Percentiles rank a stretch among this genome's conserved stretches.
phyloP scores from a whole-genome alignment of 169 alveolate genomes.

The Babesia bigemina region DNA sequence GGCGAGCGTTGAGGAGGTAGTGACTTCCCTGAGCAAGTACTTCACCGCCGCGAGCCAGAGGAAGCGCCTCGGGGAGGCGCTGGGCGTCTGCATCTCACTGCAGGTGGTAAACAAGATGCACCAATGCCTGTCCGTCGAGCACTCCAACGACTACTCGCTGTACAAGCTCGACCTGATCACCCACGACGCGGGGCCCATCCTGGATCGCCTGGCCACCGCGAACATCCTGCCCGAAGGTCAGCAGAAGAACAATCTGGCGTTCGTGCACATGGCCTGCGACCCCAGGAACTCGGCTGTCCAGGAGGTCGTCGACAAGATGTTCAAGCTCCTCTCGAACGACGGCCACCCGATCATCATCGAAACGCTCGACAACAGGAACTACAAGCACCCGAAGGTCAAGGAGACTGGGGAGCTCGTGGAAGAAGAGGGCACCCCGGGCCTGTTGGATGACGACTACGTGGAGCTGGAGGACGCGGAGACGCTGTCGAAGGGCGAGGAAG shows the following conservation, averaged over 20 bases:
- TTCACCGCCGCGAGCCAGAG: conserved; percentile 30
- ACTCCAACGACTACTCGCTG: conserved; percentile 55
- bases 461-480: conserved; percentile 31
- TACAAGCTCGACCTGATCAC: conserved; percentile 47
- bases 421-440: neutral
- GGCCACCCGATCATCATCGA: conserved; percentile 52
- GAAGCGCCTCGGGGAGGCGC: conserved; percentile 38
- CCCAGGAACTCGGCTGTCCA: conserved; percentile 40
- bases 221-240: conserved; percentile 29
- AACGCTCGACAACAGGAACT: conserved; percentile 28
- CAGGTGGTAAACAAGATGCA: conserved; percentile 58
- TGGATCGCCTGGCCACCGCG: conserved; percentile 31
- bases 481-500: conserved; percentile 12
- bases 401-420: conserved; percentile 31
- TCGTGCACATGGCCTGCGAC: conserved; percentile 50
- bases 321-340: conserved; percentile 47
- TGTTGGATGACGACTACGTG: conserved; percentile 17
- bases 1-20: conserved; percentile 43
- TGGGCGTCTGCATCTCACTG: conserved; percentile 56
- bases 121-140: conserved; percentile 55
- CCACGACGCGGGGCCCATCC: conserved; percentile 35
- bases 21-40: conserved; percentile 39
- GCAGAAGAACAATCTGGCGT: neutral
- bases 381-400: conserved; percentile 32
- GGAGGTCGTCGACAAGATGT: conserved; percentile 29